Conservation (phyloP, 23 red algal species). For the Porphyridium purpureum region DNA sequence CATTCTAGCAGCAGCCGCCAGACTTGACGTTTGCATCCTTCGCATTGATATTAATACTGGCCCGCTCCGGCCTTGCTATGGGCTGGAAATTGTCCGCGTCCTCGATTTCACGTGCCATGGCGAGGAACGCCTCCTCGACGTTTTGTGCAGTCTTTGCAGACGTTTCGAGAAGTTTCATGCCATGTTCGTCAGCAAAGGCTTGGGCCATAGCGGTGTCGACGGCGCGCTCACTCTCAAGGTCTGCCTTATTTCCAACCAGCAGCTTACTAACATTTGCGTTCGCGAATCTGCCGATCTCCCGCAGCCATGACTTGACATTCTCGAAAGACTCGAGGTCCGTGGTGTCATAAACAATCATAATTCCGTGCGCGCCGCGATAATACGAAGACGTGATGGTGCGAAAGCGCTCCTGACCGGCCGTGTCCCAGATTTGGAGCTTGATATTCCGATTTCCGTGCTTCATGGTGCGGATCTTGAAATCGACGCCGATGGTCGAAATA, state of each 20-base stretch:
- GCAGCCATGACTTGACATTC: constrained; percentile 35
- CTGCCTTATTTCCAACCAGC: constrained; percentile 54
- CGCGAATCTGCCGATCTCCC: constrained; percentile 21
- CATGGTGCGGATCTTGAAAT: constrained; percentile 57
- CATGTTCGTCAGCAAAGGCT: constrained; percentile 15
- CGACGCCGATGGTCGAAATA: constrained; percentile 75
- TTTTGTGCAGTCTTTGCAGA: constrained; percentile 37
- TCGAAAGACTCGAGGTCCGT: constrained; percentile 21
- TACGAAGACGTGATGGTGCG: constrained; percentile 45
- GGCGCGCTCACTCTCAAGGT: constrained; percentile 9
- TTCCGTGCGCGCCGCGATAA: constrained; percentile 58
- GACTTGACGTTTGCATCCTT: no score
- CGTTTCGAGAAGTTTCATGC: constrained; percentile 40
- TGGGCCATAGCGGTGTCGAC: constrained; percentile 13
- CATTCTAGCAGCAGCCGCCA: no score
- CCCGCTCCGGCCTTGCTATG: no score
- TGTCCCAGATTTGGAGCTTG: constrained; percentile 87
- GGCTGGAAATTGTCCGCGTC: no score
- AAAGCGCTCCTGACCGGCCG: constrained; percentile 69
- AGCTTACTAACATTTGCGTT: constrained; percentile 11
- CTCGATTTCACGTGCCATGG: constrained; percentile 23
- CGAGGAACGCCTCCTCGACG: constrained; percentile 24
- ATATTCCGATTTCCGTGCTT: constrained; percentile 32
- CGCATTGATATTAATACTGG: no score
- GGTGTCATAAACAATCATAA: constrained; percentile 42